Evolutionary conservation across 768 basidiomycete species (phyloP).

Genomic region (Xerocomus potaroensis): DNA sequence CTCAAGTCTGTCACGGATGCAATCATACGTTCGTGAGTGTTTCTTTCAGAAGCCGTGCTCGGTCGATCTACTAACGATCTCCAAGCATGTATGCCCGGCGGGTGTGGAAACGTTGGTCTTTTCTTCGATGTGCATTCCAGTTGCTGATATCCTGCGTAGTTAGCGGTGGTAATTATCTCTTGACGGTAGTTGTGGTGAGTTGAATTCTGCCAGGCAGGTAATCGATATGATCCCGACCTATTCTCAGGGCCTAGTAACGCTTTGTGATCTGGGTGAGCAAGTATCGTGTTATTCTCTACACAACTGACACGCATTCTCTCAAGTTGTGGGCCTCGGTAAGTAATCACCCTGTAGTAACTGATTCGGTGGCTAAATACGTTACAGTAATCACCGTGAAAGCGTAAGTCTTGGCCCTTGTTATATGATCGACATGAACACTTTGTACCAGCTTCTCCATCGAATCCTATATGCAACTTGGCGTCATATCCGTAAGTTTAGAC

Average conservation of each 20-base stretch:
- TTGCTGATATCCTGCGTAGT: slow-evolving; percentile 29
- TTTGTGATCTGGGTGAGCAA: slow-evolving; percentile 43
- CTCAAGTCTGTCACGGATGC: slow-evolving; percentile 45
- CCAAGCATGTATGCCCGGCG: slow-evolving; percentile 44
- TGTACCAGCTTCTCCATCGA: slow-evolving; percentile 35
- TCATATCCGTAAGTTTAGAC: slow-evolving; percentile 34
- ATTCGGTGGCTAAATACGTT: not conserved
- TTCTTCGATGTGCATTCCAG: not conserved
- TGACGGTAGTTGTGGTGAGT: slow-evolving; percentile 46
- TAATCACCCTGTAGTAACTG: not conserved
- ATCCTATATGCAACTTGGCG: slow-evolving; percentile 35
- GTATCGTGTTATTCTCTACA: not conserved
- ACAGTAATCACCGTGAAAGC: slow-evolving; percentile 49
- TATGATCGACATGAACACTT: not conserved
- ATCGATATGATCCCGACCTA: slow-evolving; percentile 6
- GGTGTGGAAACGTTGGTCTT: slow-evolving; percentile 44
- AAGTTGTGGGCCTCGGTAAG: slow-evolving; percentile 14
- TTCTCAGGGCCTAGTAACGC: slow-evolving; percentile 30
- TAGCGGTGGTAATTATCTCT: slow-evolving; percentile 40
- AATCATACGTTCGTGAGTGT: slow-evolving; percentile 38
- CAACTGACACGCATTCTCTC: not conserved
- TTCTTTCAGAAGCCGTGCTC: not conserved
- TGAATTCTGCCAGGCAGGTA: not conserved
- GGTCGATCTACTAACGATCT: not conserved
- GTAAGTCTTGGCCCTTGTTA: slow-evolving; percentile 28